Evolutionary conservation across 1,284 basidiomycete species (phyloP).

Genomic region (Sporisorium iseilematis-ciliati): DNA sequence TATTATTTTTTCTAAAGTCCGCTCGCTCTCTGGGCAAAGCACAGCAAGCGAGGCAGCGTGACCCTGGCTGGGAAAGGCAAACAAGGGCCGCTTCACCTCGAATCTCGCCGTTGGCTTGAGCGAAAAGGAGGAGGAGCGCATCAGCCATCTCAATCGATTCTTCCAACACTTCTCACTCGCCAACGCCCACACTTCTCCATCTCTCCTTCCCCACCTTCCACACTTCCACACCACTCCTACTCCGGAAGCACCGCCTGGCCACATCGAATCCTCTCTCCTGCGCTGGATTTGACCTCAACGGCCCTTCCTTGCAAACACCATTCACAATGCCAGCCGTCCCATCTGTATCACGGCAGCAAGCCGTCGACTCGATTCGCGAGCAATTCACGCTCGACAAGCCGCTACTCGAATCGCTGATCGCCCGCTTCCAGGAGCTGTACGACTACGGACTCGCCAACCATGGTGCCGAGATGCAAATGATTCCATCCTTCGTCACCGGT

Average conservation of each 20-base stretch:
- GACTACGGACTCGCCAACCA: slow-evolving; percentile 56
- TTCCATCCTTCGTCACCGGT: slow-evolving; percentile 65
- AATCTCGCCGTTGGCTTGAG: too few species aligned
- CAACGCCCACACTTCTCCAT: not conserved
- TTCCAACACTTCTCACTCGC: not conserved
- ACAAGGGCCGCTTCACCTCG: too few species aligned
- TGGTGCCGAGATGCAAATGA: slow-evolving; percentile 66
- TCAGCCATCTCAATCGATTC: slow-evolving; percentile 6
- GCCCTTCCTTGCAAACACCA: not conserved
- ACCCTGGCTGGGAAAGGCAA: too few species aligned
- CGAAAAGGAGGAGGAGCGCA: not conserved
- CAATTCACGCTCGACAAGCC: slow-evolving; percentile 54
- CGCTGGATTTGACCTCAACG: not conserved
- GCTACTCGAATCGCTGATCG: slow-evolving; percentile 48
- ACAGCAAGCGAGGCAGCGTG: slow-evolving; percentile 12
- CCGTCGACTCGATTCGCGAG: slow-evolving; percentile 44
- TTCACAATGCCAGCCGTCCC: slow-evolving; percentile 51
- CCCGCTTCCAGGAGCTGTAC: slow-evolving; percentile 59
- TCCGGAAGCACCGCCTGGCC: not conserved
- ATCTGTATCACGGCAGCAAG: slow-evolving; percentile 39
- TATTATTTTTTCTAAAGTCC: too few species aligned
- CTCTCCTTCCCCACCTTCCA: not conserved
- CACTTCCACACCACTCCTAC: not conserved
- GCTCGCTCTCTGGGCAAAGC: too few species aligned
- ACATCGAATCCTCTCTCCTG: not conserved